These are phyloP conservation scores for Colletotrichum nymphaeae DNA, from an alignment of 2,329 filamentous ascomycete genomes.

Conservation along the genomic window DNA sequence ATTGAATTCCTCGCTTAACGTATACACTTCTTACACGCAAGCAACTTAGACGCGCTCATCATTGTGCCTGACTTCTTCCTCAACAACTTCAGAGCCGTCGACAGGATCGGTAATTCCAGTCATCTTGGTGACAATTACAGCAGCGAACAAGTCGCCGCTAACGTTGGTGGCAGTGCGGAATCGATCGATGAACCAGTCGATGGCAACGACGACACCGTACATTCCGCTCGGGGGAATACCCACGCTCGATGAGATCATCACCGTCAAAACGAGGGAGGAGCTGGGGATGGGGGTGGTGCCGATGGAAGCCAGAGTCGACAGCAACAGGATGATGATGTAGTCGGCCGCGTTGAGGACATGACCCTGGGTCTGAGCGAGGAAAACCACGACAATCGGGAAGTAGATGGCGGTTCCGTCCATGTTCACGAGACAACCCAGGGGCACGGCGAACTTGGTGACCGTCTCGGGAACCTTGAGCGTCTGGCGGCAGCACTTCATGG, in stretches of 20 bases:
- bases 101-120: conserved; percentile 48
- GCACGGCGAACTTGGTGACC: conserved; percentile 58
- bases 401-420: conserved; percentile 68
- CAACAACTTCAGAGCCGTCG: conserved; percentile 22
- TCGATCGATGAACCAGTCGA: conserved; percentile 67
- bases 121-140: conserved; percentile 50
- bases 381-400: conserved; percentile 64
- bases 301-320: conserved; percentile 63
- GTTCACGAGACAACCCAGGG: conserved; percentile 61
- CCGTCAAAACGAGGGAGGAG: conserved; percentile 61
- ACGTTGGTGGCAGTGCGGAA: conserved; percentile 65
- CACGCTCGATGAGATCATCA: conserved; percentile 62
- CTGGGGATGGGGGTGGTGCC: conserved; percentile 65
- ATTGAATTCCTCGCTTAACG: background rate
- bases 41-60: conserved; percentile 23
- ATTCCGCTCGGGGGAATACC: conserved; percentile 58
- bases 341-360: conserved; percentile 53
- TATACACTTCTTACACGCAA: background rate
- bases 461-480: conserved; percentile 53
- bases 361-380: conserved; percentile 63
- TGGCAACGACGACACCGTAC: conserved; percentile 64
- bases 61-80: conserved; percentile 18
- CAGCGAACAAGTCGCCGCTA: conserved; percentile 60
- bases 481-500: conserved; percentile 53
- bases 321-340: conserved; percentile 60